Percentiles rank a stretch among this genome's conserved stretches.
Conservation (phyloP, 768 basidiomycete genomes). For the Cyclocybe cylindracea region DNA sequence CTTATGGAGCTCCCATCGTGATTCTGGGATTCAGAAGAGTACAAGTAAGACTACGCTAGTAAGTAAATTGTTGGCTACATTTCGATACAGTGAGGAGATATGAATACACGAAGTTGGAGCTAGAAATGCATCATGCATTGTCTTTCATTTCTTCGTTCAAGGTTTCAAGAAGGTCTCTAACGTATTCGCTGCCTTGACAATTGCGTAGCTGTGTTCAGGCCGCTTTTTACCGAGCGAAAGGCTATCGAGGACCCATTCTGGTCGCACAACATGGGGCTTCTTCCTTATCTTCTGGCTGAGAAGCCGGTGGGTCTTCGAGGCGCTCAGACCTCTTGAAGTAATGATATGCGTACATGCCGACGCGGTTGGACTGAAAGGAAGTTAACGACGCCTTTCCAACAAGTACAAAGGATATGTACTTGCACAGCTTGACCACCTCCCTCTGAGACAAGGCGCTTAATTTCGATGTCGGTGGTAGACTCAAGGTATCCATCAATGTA, state of each 20-base stretch:
- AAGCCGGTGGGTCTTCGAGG: slow-evolving; percentile 67
- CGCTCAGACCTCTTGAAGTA: slow-evolving; percentile 71
- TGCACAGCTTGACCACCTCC: slow-evolving; percentile 73
- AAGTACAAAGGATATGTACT: slow-evolving; percentile 15
- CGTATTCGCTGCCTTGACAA: slow-evolving; percentile 41
- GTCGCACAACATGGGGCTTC: slow-evolving; percentile 64
- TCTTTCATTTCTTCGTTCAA: background rate
- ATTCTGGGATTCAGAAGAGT: background rate
- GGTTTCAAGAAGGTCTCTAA: slow-evolving; percentile 18
- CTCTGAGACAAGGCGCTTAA: slow-evolving; percentile 65
- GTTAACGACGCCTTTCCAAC: background rate
- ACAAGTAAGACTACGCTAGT: background rate
- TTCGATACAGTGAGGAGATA: too few relatives aligned
- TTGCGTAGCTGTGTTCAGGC: slow-evolving; percentile 59
- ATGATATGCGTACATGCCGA: slow-evolving; percentile 79
- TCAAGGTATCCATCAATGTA: slow-evolving; percentile 74
- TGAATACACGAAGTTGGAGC: too few relatives aligned
- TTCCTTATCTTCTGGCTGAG: slow-evolving; percentile 51
- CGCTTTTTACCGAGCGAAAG: slow-evolving; percentile 58
- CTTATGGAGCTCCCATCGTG: too few relatives aligned
- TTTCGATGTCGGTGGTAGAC: slow-evolving; percentile 77
- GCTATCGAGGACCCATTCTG: slow-evolving; percentile 77
- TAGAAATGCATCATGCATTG: too few relatives aligned
- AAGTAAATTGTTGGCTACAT: background rate
- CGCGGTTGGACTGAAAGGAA: slow-evolving; percentile 43